These are phyloP conservation scores for Castanea crenata DNA, from an alignment of 306 rosid species.

Conservation along the genomic window DNA sequence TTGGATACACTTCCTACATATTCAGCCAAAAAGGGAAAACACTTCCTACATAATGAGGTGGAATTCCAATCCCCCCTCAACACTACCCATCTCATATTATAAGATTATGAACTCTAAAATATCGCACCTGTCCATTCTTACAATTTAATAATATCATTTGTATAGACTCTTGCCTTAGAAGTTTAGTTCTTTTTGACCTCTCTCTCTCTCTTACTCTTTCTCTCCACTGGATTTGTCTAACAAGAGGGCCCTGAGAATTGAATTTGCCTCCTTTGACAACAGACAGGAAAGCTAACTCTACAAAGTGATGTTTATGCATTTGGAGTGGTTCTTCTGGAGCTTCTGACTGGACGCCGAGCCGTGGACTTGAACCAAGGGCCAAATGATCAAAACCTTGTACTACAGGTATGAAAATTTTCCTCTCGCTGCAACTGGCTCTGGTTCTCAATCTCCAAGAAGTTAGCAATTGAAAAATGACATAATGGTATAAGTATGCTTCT, in stretches of 20 bases:
- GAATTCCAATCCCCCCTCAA: neutral
- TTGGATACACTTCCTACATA: neutral
- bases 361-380: slow-evolving; percentile 91
- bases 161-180: neutral
- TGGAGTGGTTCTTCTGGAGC: slow-evolving; percentile 98
- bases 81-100: neutral
- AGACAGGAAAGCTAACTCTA: slow-evolving; percentile 95
- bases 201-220: neutral
- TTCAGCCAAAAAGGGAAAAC: too few relatives aligned
- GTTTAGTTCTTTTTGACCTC: neutral
- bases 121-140: neutral
- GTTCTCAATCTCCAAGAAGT: neutral
- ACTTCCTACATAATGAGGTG: neutral
- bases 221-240: neutral
- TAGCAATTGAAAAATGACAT: neutral
- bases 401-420: slow-evolving; percentile 55
- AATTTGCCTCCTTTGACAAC: slow-evolving; percentile 24
- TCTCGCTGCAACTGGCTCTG: neutral
- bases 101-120: neutral
- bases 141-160: neutral
- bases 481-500: slow-evolving; percentile 14
- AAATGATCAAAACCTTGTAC: slow-evolving; percentile 85
- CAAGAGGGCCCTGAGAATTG: neutral
- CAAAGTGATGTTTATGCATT: slow-evolving; percentile 97
- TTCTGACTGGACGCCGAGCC: slow-evolving; percentile 91